These are phyloP conservation scores for Acanthamoeba royreba DNA, from an alignment of 208 protist species.

Conservation along the genomic window DNA sequence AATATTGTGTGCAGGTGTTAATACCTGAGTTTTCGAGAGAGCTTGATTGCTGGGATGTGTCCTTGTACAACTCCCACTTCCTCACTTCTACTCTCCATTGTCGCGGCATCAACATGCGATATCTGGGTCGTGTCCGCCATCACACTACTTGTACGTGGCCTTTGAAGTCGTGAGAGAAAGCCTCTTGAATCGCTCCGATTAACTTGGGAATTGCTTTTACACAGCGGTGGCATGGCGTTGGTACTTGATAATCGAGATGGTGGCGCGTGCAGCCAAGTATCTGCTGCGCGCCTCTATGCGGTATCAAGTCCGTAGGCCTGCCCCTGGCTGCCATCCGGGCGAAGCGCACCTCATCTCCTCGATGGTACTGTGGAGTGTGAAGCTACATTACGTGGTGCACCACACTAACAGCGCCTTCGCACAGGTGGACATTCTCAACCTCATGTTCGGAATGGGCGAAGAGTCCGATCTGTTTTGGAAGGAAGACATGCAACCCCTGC, in stretches of 20 bases:
- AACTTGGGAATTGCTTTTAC: too few species aligned
- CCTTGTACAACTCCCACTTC: background rate
- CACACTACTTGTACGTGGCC: background rate
- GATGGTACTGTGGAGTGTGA: background rate
- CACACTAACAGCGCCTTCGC: background rate
- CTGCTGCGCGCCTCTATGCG: background rate
- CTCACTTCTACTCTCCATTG: background rate
- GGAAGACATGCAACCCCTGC: background rate
- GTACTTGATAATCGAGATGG: slow-evolving; percentile 26
- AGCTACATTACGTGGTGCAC: background rate
- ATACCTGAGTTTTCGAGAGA: background rate
- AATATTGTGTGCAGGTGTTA: background rate
- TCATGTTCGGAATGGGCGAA: background rate
- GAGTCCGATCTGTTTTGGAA: background rate
- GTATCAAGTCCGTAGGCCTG: background rate
- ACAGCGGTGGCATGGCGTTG: background rate
- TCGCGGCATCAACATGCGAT: slow-evolving; percentile 4
- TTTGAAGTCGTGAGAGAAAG: too few species aligned
- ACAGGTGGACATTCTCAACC: background rate
- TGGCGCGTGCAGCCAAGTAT: background rate
- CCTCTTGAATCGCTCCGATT: too few species aligned
- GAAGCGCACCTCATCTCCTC: background rate
- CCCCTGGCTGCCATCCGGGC: background rate
- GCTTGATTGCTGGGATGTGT: background rate
- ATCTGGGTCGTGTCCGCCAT: background rate